Conservation (phyloP, 2,329 filamentous ascomycete species). For the Neofusicoccum ribis region DNA sequence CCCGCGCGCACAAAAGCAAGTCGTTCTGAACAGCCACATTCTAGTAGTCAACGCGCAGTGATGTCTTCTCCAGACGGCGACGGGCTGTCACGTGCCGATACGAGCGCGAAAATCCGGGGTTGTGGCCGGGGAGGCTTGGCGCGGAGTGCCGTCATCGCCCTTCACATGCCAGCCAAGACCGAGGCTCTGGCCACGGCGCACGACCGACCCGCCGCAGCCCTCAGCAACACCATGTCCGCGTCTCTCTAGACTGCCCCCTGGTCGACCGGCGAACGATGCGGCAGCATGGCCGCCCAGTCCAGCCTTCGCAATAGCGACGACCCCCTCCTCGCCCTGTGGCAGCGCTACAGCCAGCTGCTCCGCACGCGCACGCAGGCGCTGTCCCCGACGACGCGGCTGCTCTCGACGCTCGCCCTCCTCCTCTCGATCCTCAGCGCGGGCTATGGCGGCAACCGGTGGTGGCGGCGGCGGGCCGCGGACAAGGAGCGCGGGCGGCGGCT, state of each 20-base stretch:
- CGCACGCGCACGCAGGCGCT: constrained; percentile 59
- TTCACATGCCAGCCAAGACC: constrained; percentile 15
- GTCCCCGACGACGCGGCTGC: constrained; percentile 69
- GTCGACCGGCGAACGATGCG: constrained; percentile 14
- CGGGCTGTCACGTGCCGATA: not conserved
- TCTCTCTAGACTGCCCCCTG: not conserved
- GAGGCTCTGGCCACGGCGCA: not conserved
- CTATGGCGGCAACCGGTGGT: constrained; percentile 78
- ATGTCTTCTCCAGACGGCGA: not conserved
- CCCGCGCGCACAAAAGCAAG: constrained; percentile 6
- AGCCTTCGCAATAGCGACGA: constrained; percentile 60
- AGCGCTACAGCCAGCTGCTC: constrained; percentile 51
- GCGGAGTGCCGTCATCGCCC: constrained; percentile 3
- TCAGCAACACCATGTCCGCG: constrained; percentile 4
- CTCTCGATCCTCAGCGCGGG: constrained; percentile 76
- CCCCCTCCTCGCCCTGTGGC: constrained; percentile 48
- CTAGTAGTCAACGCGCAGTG: not conserved
- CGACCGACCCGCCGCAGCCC: not conserved
- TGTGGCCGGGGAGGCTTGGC: not conserved
- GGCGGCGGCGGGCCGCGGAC: constrained; percentile 71
- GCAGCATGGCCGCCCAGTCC: constrained; percentile 80
- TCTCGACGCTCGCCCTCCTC: constrained; percentile 74
- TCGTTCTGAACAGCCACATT: not conserved
- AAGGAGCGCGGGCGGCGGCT: constrained; percentile 79
- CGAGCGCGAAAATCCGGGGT: constrained; percentile 15